These are phyloP conservation scores for Cryptococcus wingfieldii DNA, from an alignment of 1,284 basidiomycete species.

Conservation along the genomic window DNA sequence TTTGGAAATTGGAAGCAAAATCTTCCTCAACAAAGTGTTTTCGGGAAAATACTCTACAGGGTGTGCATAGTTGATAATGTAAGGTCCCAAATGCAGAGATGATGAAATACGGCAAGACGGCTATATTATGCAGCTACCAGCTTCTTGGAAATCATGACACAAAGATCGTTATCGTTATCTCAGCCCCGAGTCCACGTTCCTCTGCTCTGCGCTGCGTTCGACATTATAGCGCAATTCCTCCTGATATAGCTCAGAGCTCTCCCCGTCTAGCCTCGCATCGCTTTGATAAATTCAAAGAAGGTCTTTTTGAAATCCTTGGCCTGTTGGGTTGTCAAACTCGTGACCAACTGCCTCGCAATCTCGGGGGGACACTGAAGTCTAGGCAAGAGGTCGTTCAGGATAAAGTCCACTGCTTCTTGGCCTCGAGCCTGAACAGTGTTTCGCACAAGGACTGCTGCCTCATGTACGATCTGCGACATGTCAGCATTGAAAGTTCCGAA, in stretches of 20 bases:
- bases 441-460: constrained; percentile 81
- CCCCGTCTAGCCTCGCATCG: constrained; percentile 24
- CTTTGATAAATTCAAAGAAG: constrained; percentile 67
- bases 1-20: no score
- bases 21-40: no score
- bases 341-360: constrained; percentile 71
- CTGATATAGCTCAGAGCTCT: neutral
- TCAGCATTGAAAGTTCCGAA: neutral
- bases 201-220: neutral
- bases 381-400: constrained; percentile 76
- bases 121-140: constrained; percentile 4
- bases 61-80: no score
- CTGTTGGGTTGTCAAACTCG: constrained; percentile 72
- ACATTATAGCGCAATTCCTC: neutral
- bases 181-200: neutral
- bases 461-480: constrained; percentile 68
- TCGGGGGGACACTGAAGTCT: constrained; percentile 80
- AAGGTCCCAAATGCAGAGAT: neutral
- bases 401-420: constrained; percentile 77
- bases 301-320: constrained; percentile 81
- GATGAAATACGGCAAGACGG: neutral
- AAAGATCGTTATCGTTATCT: neutral
- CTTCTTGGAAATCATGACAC: neutral
- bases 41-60: no score
- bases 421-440: constrained; percentile 72